A percentile compares a stretch with the other conserved stretches of the same genome.
phyloP scores from a whole-genome alignment of 2,329 filamentous ascomycete species.

The Aspergillus tubingensis region DNA sequence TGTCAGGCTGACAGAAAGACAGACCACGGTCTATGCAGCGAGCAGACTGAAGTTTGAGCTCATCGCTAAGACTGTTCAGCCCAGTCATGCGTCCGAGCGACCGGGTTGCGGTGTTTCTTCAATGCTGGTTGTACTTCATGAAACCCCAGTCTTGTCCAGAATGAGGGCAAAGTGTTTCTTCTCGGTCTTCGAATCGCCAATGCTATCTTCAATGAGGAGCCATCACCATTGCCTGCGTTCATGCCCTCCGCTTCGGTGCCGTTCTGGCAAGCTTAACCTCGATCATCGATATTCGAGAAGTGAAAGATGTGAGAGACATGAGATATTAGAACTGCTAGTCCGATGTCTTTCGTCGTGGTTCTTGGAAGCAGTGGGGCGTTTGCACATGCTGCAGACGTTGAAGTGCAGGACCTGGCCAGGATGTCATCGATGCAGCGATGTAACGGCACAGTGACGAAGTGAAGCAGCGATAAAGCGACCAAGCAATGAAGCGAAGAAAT shows the following conservation, averaged over 20 bases:
- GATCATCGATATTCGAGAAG: too few relatives aligned
- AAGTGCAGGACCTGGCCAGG: too few relatives aligned
- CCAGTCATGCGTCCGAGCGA: constrained; percentile 89
- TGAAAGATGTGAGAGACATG: too few relatives aligned
- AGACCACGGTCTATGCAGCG: constrained; percentile 99
- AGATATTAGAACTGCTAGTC: background rate
- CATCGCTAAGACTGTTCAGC: constrained; percentile 86
- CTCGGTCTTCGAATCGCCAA: constrained; percentile 79
- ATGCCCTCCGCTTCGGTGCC: too few relatives aligned
- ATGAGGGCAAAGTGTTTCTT: constrained; percentile 88
- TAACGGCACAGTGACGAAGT: too few relatives aligned
- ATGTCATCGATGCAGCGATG: too few relatives aligned
- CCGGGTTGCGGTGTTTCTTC: constrained; percentile 90
- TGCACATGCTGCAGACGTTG: too few relatives aligned
- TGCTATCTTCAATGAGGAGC: constrained; percentile 74
- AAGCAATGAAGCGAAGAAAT: too few relatives aligned
- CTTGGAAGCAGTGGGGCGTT: background rate
- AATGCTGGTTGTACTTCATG: constrained; percentile 92
- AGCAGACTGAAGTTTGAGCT: constrained; percentile 93
- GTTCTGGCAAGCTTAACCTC: too few relatives aligned
- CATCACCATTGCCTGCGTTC: too few relatives aligned
- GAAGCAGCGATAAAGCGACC: too few relatives aligned
- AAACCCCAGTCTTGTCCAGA: constrained; percentile 96
- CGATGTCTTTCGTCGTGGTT: background rate
- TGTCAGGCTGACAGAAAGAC: constrained; percentile 95